A percentile compares a stretch with the other conserved stretches of the same genome.
phyloP scores from a whole-genome alignment of 1,284 basidiomycete genomes.

The Coniophora puteana region DNA sequence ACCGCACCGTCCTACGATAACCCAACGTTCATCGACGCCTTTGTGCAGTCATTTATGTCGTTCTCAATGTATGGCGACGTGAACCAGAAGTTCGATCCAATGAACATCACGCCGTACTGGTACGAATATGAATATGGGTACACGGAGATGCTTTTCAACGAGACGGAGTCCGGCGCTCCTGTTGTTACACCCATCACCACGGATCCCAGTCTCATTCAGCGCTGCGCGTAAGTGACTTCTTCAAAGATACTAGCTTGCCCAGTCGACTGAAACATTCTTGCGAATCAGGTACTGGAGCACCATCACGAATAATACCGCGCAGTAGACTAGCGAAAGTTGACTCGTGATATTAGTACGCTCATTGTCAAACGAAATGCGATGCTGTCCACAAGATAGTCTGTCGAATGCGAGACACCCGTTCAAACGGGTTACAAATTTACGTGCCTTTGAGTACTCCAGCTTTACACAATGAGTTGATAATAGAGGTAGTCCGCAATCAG shows the following conservation, averaged over 20 bases:
- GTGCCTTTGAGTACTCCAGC: too few relatives aligned
- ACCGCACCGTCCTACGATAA: constrained; percentile 7
- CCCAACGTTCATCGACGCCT: constrained; percentile 9
- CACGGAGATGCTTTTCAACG: constrained; percentile 16
- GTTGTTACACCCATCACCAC: constrained; percentile 8
- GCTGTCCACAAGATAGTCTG: too few relatives aligned
- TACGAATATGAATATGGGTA: not conserved
- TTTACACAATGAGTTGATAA: too few relatives aligned
- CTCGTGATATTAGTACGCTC: too few relatives aligned
- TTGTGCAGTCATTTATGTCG: constrained; percentile 8
- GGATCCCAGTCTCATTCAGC: constrained; percentile 7
- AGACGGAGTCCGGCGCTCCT: constrained; percentile 5
- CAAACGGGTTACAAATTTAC: too few relatives aligned
- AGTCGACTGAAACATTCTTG: not conserved
- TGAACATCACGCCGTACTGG: constrained; percentile 12
- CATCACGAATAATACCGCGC: not conserved
- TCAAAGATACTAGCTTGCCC: not conserved
- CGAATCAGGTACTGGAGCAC: not conserved
- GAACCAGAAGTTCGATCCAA: constrained; percentile 7
- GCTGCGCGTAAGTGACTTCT: constrained; percentile 10
- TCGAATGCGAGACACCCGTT: too few relatives aligned
- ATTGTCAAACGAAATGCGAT: too few relatives aligned
- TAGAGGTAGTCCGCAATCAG: too few relatives aligned
- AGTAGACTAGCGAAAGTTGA: too few relatives aligned
- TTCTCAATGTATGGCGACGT: constrained; percentile 8